Conservation (phyloP, 148 eudicot species). For the Vaccinium darrowii region DNA sequence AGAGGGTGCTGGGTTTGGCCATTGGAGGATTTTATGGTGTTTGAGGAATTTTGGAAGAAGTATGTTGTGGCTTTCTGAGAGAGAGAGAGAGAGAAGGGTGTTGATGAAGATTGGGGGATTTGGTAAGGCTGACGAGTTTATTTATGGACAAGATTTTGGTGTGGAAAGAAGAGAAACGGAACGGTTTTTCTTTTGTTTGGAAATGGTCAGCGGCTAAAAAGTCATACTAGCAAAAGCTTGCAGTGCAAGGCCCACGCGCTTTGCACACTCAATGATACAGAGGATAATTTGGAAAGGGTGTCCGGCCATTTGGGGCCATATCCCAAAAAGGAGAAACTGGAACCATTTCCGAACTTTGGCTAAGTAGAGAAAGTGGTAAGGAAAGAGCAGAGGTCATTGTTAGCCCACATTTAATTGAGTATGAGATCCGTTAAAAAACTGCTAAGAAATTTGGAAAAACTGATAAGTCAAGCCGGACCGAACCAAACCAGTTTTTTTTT, state of each 20-base stretch:
- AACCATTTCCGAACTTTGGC: too few species aligned
- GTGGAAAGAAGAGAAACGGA: neutral
- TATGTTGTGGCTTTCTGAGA: neutral
- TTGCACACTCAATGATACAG: neutral
- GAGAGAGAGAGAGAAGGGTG: neutral
- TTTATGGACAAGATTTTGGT: neutral
- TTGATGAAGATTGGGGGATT: neutral
- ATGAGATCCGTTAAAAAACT: too few species aligned
- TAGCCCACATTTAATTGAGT: too few species aligned
- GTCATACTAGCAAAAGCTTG: too few species aligned
- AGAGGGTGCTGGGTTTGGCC: conserved; percentile 15
- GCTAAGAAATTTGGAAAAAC: too few species aligned
- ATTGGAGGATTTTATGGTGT: neutral
- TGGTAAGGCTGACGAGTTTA: neutral
- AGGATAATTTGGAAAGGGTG: too few species aligned
- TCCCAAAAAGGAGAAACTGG: too few species aligned
- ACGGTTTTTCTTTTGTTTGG: neutral
- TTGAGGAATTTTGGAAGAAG: neutral
- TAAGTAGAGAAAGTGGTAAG: too few species aligned
- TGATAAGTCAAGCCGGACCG: too few species aligned
- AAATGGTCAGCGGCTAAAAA: conserved; percentile 7
- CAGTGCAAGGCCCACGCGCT: conserved; percentile 7
- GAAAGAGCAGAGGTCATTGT: too few species aligned
- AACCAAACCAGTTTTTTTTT: too few species aligned
- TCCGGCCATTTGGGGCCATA: too few species aligned